Percentiles rank a stretch among this genome's conserved stretches.
Conservation (phyloP, 2,329 filamentous ascomycete species). For the Cytospora chrysosperma region DNA sequence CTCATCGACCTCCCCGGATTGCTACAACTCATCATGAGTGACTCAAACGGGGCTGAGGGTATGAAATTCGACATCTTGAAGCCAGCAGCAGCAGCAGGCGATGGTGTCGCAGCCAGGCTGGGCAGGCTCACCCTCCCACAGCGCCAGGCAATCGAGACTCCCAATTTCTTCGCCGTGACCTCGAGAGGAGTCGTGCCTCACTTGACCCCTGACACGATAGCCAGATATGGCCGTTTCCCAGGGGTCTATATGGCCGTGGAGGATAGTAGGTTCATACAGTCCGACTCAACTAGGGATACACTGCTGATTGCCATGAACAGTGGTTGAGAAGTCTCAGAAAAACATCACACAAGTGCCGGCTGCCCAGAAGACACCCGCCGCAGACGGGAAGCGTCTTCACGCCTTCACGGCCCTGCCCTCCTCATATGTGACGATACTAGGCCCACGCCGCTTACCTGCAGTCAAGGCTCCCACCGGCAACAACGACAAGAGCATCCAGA, state of each 20-base stretch:
- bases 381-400: conserved; percentile 60
- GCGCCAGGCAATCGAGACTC: conserved; percentile 71
- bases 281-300: not conserved
- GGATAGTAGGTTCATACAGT: conserved; percentile 69
- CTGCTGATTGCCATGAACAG: conserved; percentile 35
- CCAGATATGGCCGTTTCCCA: conserved; percentile 61
- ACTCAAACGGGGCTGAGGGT: conserved; percentile 13
- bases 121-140: conserved; percentile 63
- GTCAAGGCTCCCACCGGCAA: conserved; percentile 71
- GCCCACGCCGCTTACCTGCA: conserved; percentile 73
- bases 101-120: conserved; percentile 57
- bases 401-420: conserved; percentile 72
- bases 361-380: conserved; percentile 36
- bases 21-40: conserved; percentile 25
- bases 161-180: conserved; percentile 75
- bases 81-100: conserved; percentile 37
- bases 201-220: conserved; percentile 79
- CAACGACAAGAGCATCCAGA: conserved; percentile 66
- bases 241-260: conserved; percentile 83
- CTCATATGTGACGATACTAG: conserved; percentile 67
- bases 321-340: conserved; percentile 50
- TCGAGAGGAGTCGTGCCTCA: conserved; percentile 87
- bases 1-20: not conserved
- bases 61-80: conserved; percentile 50
- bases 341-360: conserved; percentile 46